Percentiles rank a stretch among this genome's conserved stretches.
Evolutionary conservation across 306 rosid species (phyloP).

Genomic region (Corylus americana): DNA sequence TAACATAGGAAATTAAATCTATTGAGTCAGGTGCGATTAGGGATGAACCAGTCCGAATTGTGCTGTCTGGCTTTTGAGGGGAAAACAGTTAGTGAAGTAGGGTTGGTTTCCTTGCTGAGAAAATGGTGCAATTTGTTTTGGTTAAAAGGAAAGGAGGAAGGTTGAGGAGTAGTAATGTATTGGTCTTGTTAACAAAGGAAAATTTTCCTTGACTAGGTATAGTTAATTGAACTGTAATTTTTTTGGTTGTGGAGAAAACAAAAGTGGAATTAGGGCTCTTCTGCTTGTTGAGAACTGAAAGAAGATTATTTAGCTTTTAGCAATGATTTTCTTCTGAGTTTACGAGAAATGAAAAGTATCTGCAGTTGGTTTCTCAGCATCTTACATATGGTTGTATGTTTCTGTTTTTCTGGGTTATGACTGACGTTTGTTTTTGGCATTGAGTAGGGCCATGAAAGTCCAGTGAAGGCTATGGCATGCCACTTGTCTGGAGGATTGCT

Average conservation of each 20-base stretch:
- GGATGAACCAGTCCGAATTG: too few species aligned
- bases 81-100: too few species aligned
- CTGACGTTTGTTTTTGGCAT: slow-evolving; percentile 5
- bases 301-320: not conserved
- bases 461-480: slow-evolving; percentile 86
- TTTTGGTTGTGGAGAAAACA: not conserved
- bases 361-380: not conserved
- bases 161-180: too few species aligned
- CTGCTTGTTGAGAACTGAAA: not conserved
- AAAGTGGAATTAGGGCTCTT: not conserved
- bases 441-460: slow-evolving; percentile 90
- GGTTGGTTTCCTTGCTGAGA: too few species aligned
- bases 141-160: too few species aligned
- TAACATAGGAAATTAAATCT: too few species aligned
- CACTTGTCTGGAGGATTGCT: slow-evolving; percentile 91
- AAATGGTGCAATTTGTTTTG: too few species aligned
- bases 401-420: not conserved
- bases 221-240: not conserved
- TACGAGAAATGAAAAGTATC: not conserved
- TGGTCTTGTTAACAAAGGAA: too few species aligned
- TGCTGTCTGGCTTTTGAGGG: too few species aligned
- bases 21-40: too few species aligned
- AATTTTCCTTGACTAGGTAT: too few species aligned
- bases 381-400: not conserved
- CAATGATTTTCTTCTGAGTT: not conserved